phyloP scores from a whole-genome alignment of 192 early-diverging fungal species.

The Rhizophlyctis rosea region DNA sequence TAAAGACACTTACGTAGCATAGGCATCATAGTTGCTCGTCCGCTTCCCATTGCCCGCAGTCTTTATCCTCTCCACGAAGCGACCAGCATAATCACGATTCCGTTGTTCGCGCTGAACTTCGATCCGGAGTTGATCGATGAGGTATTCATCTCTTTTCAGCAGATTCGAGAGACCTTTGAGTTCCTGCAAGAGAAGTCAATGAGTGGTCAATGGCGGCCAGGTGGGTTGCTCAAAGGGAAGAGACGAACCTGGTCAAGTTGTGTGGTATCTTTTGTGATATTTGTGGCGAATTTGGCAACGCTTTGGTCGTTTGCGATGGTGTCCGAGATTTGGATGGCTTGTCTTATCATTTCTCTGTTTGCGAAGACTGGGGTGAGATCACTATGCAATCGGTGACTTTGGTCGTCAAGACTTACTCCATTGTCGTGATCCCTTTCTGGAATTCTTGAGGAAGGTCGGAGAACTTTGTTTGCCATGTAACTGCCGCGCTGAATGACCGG shows the following conservation, averaged over 20 bases:
- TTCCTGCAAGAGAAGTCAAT: constrained; percentile 26
- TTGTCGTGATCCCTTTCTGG: constrained; percentile 15
- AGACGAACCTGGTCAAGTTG: constrained; percentile 15
- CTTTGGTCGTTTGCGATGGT: constrained; percentile 11
- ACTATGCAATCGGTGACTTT: neutral
- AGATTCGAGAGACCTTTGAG: constrained; percentile 32
- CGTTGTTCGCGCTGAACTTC: constrained; percentile 32
- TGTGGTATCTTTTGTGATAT: constrained; percentile 21
- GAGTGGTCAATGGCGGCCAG: neutral
- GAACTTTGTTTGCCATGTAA: constrained; percentile 23
- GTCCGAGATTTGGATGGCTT: constrained; percentile 28
- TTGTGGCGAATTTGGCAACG: neutral
- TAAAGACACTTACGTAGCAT: constrained; percentile 4
- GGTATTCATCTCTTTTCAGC: constrained; percentile 32
- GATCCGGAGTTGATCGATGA: constrained; percentile 25
- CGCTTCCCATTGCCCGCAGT: neutral
- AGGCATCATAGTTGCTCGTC: constrained; percentile 27
- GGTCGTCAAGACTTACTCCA: constrained; percentile 20
- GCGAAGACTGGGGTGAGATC: neutral
- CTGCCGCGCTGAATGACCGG: neutral
- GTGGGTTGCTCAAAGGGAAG: constrained; percentile 2
- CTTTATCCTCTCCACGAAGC: constrained; percentile 37
- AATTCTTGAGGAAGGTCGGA: constrained; percentile 21
- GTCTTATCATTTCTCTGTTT: constrained; percentile 26
- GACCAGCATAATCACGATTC: constrained; percentile 30